These are phyloP conservation scores for Avicennia marina DNA, from an alignment of 257 asterid species.

Conservation along the genomic window DNA sequence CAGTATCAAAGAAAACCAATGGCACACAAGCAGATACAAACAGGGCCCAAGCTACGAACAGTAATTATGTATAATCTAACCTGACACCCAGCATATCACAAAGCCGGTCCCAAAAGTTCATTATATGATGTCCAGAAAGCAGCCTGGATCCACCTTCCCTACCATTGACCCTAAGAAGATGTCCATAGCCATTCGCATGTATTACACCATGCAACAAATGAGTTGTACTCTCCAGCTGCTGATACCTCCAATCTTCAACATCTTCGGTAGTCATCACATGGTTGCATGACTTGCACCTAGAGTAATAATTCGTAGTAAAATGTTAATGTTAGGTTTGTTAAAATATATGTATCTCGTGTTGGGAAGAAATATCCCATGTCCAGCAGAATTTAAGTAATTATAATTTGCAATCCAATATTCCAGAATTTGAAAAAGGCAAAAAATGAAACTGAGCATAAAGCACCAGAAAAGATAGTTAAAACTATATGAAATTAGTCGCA, in stretches of 20 bases:
- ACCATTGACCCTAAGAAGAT: constrained; percentile 93
- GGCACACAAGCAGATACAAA: too few relatives aligned
- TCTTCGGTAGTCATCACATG: constrained; percentile 80
- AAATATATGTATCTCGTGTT: background rate
- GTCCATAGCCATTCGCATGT: constrained; percentile 89
- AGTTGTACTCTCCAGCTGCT: constrained; percentile 78
- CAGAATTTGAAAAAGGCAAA: too few relatives aligned
- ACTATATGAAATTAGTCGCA: constrained; percentile 17
- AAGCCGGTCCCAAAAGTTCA: constrained; percentile 91
- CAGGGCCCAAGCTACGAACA: too few relatives aligned
- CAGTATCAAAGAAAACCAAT: too few relatives aligned
- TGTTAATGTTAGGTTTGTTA: too few relatives aligned
- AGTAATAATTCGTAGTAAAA: background rate
- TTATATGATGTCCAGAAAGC: constrained; percentile 72
- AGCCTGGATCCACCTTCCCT: constrained; percentile 93
- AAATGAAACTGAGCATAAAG: too few relatives aligned
- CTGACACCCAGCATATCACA: constrained; percentile 78
- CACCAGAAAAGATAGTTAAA: too few relatives aligned
- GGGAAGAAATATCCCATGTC: too few relatives aligned
- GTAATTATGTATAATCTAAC: constrained; percentile 42
- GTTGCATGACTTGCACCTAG: constrained; percentile 84
- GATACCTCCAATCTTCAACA: constrained; percentile 91
- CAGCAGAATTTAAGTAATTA: too few relatives aligned
- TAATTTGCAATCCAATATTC: too few relatives aligned
- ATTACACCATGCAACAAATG: constrained; percentile 86